Percentiles rank a stretch among this genome's conserved stretches.
These are phyloP conservation scores for Puya raimondii DNA, from an alignment of 176 grass and related monocot species.

Conservation along the genomic window DNA sequence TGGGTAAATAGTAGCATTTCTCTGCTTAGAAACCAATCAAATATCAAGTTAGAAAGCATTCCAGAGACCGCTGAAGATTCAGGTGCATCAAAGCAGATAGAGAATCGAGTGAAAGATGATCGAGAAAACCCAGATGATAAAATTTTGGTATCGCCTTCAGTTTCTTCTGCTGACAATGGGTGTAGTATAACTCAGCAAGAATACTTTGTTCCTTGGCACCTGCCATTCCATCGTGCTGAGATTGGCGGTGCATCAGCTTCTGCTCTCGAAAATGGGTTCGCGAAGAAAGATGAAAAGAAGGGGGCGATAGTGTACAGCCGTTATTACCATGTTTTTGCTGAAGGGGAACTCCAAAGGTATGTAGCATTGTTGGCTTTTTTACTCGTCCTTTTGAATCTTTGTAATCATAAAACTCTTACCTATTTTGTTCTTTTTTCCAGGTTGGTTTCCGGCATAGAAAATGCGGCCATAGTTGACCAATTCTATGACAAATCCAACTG, in stretches of 20 bases:
- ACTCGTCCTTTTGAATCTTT: no score
- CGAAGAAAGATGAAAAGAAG: slow-evolving; percentile 89
- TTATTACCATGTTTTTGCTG: slow-evolving; percentile 94
- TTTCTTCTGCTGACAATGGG: slow-evolving; percentile 15
- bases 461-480: slow-evolving; percentile 54
- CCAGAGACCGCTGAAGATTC: slow-evolving; percentile 51
- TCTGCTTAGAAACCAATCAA: slow-evolving; percentile 37
- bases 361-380: neutral
- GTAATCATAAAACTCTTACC: no score
- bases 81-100: slow-evolving; percentile 9
- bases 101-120: slow-evolving; percentile 21
- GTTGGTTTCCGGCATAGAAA: slow-evolving; percentile 70
- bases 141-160: neutral
- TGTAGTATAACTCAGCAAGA: slow-evolving; percentile 57
- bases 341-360: slow-evolving; percentile 95
- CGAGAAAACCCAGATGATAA: slow-evolving; percentile 22
- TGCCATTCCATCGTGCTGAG: slow-evolving; percentile 94
- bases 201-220: slow-evolving; percentile 98
- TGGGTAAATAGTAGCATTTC: slow-evolving; percentile 59
- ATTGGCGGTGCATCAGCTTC: slow-evolving; percentile 64
- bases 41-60: slow-evolving; percentile 55
- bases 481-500: slow-evolving; percentile 99
- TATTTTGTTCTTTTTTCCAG: slow-evolving; percentile 27
- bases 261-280: slow-evolving; percentile 76
- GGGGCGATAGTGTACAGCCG: slow-evolving; percentile 80